Base-by-base conservation (phyloP, 2,329 filamentous ascomycete genomes). In the Penicillium sp. region DNA sequence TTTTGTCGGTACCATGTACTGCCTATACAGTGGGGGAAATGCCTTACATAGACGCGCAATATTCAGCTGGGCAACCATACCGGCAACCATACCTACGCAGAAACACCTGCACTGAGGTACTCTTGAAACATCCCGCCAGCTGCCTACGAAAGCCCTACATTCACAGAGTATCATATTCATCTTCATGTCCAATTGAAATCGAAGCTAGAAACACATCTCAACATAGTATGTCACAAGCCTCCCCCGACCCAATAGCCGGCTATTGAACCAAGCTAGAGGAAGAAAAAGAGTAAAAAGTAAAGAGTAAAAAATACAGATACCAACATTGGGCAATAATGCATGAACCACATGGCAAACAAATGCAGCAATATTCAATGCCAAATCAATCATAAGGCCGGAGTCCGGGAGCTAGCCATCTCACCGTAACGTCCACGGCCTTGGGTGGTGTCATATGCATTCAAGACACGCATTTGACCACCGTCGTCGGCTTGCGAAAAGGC, bases 401-500 rank as follows among this genome's bases (percentile, higher is more conserved):
- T 63, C 55, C 79, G 74, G 62, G 82, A 84, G 71, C 85, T 88
- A 51, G 87, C 86, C 93, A 99, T 97, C 81, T 99, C 95, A 72
- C 95, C 95, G 78, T 96, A 98, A 62, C 90, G 82, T 49, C 95
- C 95, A 80, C 95, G 85, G 73, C 91, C 87, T 74, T 90, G 88
- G 61, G 95, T 99, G 52, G 95, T 99, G 78, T 99, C 95, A 78
- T 99, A 99, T 60, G 95, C 95, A 79, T 97, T 93, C 71, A 99
- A 82, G 61, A 99, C 90, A 67, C 93, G 85, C 65, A 93, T 96
- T 79, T 98, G 95, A 29, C 76, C 77, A 68, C 89, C 91, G 76
- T 99, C 95, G 73, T 99, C 95, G 57, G 93, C 96, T 77, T 97
- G 93, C 67, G 91, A 96, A 78, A 99, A 99, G 60, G 95, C 95